Percentiles rank a stretch among this genome's conserved stretches.
Evolutionary conservation across 1,284 basidiomycete genomes (phyloP).

Genomic region (Trichosporon sp.): DNA sequence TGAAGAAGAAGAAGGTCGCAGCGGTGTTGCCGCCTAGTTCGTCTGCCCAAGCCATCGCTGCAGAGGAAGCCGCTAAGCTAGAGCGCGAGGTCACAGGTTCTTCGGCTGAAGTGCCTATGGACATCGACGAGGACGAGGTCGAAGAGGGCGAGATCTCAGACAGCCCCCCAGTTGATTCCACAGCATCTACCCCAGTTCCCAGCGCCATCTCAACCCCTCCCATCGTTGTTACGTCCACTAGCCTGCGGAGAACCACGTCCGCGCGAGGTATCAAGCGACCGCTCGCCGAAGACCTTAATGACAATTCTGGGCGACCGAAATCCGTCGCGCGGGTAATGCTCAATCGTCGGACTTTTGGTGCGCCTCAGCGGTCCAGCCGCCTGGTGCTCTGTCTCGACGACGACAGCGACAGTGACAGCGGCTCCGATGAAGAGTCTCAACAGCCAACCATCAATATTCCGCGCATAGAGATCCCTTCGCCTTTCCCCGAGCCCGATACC

Average conservation of each 20-base stretch:
- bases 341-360: constrained; percentile 28
- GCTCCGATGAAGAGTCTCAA: constrained; percentile 15
- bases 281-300: constrained; percentile 39
- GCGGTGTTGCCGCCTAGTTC: not conserved
- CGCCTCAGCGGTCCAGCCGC: constrained; percentile 16
- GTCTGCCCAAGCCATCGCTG: constrained; percentile 9
- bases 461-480: constrained; percentile 10
- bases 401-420: constrained; percentile 19
- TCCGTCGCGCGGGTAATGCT: constrained; percentile 6
- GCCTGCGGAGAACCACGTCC: not conserved
- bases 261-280: constrained; percentile 32
- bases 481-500: constrained; percentile 12
- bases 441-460: constrained; percentile 6
- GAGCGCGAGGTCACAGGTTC: constrained; percentile 30
- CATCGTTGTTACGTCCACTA: constrained; percentile 5
- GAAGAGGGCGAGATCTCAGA: constrained; percentile 40
- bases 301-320: constrained; percentile 17
- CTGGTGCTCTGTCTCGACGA: constrained; percentile 29
- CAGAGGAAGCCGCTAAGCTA: constrained; percentile 30
- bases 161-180: not conserved
- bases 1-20: not conserved
- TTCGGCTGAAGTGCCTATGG: constrained; percentile 17
- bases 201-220: not conserved
- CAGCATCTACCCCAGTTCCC: not conserved
- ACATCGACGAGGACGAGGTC: constrained; percentile 24